These are phyloP conservation scores for Dictyostelium purpureum DNA, from an alignment of 78 protist genomes.

Conservation along the genomic window DNA sequence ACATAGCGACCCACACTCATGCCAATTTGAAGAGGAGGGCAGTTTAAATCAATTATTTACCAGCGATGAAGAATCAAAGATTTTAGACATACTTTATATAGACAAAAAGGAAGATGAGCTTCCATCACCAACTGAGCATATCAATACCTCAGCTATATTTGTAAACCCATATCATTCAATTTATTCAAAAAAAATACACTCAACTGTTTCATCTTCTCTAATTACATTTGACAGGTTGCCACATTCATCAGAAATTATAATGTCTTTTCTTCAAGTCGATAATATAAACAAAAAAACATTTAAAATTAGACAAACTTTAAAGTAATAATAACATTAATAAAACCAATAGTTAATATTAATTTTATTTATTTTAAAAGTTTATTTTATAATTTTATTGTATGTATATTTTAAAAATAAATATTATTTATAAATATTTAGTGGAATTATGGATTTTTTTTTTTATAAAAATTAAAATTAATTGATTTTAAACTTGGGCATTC, in stretches of 20 bases:
- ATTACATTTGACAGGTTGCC: no score
- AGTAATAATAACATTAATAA: not conserved
- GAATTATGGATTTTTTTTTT: not conserved
- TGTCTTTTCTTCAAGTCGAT: not conserved
- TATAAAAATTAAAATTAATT: not conserved
- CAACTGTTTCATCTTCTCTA: constrained; percentile 9
- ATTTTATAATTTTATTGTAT: not conserved
- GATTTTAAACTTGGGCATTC: not conserved
- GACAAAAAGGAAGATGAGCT: not conserved
- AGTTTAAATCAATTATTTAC: no score
- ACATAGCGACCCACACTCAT: no score
- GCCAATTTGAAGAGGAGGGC: no score
- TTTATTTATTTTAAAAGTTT: not conserved
- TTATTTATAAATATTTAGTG: not conserved
- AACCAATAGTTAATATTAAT: not conserved
- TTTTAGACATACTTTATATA: not conserved
- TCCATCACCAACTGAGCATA: not conserved
- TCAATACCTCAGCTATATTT: constrained; percentile 2
- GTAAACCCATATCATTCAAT: not conserved
- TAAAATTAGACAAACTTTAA: not conserved
- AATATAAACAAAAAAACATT: not conserved
- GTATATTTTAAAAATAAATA: not conserved
- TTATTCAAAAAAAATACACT: not conserved
- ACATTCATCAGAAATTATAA: no score
- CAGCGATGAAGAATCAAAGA: not conserved